Evolutionary conservation across 768 basidiomycete species (phyloP), one percentile per base, ranked within the genome.

Genomic region (Amanita rubescens): DNA sequence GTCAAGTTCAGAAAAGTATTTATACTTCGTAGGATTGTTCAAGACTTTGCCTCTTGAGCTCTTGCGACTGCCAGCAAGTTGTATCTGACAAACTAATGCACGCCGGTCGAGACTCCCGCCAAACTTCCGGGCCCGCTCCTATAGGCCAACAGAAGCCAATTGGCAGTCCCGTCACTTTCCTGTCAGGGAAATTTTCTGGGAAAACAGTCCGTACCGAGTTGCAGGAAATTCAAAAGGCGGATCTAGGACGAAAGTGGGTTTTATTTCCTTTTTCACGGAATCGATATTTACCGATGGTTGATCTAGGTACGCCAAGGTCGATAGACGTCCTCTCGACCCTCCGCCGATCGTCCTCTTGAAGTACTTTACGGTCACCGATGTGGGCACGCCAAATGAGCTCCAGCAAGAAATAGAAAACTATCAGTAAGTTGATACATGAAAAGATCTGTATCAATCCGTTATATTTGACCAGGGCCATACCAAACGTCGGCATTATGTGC

Each of bases 251-350:
- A 64, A 87, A 86, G 85, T 80, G 67, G 59, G 65, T 65, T 37
- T 42, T 55, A 47, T 54, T 32, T 38, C 19, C 55, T 49, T 48
- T 46, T 32, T 53, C 39, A 45, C 48, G 35, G 32, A 27, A 43
- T 46, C 44, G n/a, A n/a, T 34, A 46, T 38, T 5, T 46, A 43
- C 15, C 32, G 33, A 34, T 15, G 12, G 8, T 15, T 43, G 27
- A 33, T 25, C 15, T 63, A 84, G 78, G 65, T 84, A 72, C 66
- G 82, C 74, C 47, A 77, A 69, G 65, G 78, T 80, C 37, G 80
- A 87, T 69, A 73, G 84, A 34, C 74, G 85, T 20, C 84, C 84
- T 5, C 72, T 87, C 39, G 84, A 87, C 64, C 85, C 84, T 3
- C 85, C 85, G 0, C 85, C 85, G 0, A 71, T 71, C 19, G 69